These are phyloP conservation scores for Spizellomyces sp. DNA, from an alignment of 192 early-diverging fungal species.

Conservation along the genomic window DNA sequence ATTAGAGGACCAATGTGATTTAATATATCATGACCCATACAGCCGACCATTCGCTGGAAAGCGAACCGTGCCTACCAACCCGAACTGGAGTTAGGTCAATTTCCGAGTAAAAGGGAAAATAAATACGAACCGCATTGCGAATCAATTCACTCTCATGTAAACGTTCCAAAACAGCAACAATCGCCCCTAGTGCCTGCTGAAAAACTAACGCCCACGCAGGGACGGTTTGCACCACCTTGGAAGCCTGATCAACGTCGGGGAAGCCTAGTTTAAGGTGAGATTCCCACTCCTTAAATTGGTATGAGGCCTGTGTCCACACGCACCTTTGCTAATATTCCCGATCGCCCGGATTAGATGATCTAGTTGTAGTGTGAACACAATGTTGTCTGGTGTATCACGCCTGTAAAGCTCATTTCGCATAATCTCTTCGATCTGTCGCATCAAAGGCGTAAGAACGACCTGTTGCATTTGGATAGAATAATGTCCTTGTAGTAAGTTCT, in stretches of 20 bases:
- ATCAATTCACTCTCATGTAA: slow-evolving; percentile 44
- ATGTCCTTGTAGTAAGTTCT: background rate
- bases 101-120: background rate
- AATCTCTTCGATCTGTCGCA: slow-evolving; percentile 73
- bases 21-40: slow-evolving; percentile 80
- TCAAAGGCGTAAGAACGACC: slow-evolving; percentile 76
- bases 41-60: slow-evolving; percentile 86
- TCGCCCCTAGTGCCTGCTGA: slow-evolving; percentile 77
- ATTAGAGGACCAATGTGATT: slow-evolving; percentile 80
- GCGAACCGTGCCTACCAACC: slow-evolving; percentile 46
- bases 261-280: slow-evolving; percentile 45
- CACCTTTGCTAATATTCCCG: slow-evolving; percentile 83
- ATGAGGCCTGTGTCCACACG: slow-evolving; percentile 24
- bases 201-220: slow-evolving; percentile 71
- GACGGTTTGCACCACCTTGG: slow-evolving; percentile 21
- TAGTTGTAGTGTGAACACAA: slow-evolving; percentile 70
- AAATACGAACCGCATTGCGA: slow-evolving; percentile 43
- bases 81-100: background rate
- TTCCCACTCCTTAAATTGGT: no score
- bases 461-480: slow-evolving; percentile 38
- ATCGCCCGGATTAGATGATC: slow-evolving; percentile 84
- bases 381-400: slow-evolving; percentile 65
- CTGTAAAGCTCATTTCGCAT: slow-evolving; percentile 66
- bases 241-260: slow-evolving; percentile 47
- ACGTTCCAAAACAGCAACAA: slow-evolving; percentile 67